Percentiles rank a stretch among this genome's conserved stretches.
Conservation (phyloP, 1,284 basidiomycete species). For the Fomitopsis palustris region DNA sequence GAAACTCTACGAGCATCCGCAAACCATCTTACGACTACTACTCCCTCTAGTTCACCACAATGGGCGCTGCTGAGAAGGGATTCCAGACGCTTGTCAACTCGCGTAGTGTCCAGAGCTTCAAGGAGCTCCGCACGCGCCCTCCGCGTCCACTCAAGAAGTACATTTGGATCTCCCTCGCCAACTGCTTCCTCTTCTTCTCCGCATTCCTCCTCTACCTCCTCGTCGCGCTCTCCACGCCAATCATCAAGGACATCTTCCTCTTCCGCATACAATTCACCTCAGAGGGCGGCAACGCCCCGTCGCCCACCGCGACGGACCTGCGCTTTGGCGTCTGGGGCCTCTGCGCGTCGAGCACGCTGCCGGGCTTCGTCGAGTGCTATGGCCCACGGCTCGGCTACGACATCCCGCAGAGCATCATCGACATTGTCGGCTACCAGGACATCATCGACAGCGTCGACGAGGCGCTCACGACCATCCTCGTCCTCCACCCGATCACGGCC, state of each 20-base stretch:
- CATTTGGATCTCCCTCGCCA: constrained; percentile 41
- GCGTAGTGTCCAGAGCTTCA: neutral
- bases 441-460: constrained; percentile 45
- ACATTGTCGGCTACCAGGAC: constrained; percentile 39
- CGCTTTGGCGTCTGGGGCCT: constrained; percentile 76
- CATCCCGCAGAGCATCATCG: constrained; percentile 29
- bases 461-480: constrained; percentile 53
- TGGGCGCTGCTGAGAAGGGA: neutral
- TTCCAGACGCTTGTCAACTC: neutral
- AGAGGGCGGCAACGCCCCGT: constrained; percentile 32
- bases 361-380: constrained; percentile 42
- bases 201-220: constrained; percentile 72
- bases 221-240: constrained; percentile 69
- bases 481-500: constrained; percentile 63
- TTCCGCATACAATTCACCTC: constrained; percentile 47
- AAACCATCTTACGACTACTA: neutral
- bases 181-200: constrained; percentile 43
- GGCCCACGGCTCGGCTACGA: constrained; percentile 51
- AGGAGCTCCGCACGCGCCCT: constrained; percentile 9
- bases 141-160: constrained; percentile 31
- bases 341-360: constrained; percentile 46
- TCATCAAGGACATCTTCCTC: constrained; percentile 71
- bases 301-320: constrained; percentile 56
- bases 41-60: neutral
- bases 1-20: neutral